A percentile compares a stretch with the other conserved stretches of the same genome.
These are phyloP conservation scores for Iberis pinnata DNA, from an alignment of 345 rosid genomes.

Conservation along the genomic window DNA sequence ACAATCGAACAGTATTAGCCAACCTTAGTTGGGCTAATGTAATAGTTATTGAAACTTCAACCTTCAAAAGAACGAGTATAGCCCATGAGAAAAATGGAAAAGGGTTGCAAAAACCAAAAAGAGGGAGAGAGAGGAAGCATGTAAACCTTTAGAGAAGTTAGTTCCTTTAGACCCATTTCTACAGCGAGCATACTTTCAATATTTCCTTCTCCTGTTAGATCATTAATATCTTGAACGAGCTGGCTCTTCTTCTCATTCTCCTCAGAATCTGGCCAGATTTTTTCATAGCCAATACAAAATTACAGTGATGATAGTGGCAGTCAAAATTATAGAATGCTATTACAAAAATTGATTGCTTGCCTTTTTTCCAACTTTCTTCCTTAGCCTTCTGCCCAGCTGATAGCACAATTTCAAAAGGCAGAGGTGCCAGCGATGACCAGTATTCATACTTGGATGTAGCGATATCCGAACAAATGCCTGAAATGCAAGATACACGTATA, in stretches of 20 bases:
- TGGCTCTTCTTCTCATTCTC: conserved; percentile 66
- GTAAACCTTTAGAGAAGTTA: conserved; percentile 75
- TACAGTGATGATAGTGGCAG: conserved; percentile 4
- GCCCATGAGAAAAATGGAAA: conserved; percentile 20
- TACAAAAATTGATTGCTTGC: conserved; percentile 34
- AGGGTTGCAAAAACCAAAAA: not conserved
- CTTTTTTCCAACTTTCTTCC: conserved; percentile 69
- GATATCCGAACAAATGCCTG: conserved; percentile 92
- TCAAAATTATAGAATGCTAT: not conserved
- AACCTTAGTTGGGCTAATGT: conserved; percentile 73
- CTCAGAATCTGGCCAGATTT: conserved; percentile 42
- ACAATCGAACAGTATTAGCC: conserved; percentile 54
- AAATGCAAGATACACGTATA: conserved; percentile 25
- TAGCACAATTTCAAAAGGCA: conserved; percentile 92
- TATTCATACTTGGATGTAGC: conserved; percentile 81
- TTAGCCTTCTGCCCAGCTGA: conserved; percentile 99
- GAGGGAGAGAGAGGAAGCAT: not conserved
- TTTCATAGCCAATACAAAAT: conserved; percentile 8
- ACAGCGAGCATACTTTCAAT: conserved; percentile 98
- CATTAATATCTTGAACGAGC: conserved; percentile 64
- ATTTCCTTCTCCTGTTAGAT: conserved; percentile 92
- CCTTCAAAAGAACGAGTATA: conserved; percentile 42
- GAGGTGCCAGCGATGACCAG: conserved; percentile 98
- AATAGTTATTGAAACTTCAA: conserved; percentile 76
- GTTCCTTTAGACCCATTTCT: conserved; percentile 97